These are phyloP conservation scores for Candida nitratophila DNA, from an alignment of 805 yeast species.

Conservation along the genomic window DNA sequence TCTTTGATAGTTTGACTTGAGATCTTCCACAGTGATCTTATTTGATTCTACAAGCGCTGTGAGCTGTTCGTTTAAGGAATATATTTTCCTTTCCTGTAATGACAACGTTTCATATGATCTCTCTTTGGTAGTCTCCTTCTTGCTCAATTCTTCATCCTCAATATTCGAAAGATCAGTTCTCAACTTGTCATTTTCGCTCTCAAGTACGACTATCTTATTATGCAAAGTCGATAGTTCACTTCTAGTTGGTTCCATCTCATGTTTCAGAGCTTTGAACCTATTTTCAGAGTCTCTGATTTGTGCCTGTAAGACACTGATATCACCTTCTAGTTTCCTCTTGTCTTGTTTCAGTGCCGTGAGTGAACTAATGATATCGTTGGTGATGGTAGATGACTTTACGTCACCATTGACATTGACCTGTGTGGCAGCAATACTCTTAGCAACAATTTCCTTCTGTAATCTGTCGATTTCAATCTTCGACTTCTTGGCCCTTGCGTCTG, in stretches of 20 bases:
- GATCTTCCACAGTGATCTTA: background rate
- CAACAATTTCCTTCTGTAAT: background rate
- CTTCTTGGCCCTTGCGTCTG: background rate
- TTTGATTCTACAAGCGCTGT: background rate
- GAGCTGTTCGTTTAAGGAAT: background rate
- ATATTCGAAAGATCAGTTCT: background rate
- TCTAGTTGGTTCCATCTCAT: background rate
- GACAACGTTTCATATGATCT: background rate
- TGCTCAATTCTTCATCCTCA: background rate
- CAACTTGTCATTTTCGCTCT: background rate
- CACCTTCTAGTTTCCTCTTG: background rate
- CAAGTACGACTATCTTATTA: background rate
- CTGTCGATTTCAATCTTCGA: conserved; percentile 6
- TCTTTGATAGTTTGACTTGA: background rate
- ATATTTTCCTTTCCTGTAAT: background rate
- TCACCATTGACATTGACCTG: background rate
- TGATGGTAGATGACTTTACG: background rate
- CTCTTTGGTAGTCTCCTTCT: background rate
- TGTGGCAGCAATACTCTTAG: background rate
- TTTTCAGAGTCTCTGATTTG: conserved; percentile 15
- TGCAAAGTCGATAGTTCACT: background rate
- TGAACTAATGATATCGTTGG: background rate
- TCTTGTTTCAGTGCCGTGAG: background rate
- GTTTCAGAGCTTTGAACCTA: conserved; percentile 9
- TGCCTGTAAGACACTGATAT: background rate